These are phyloP conservation scores for Xylaria sp. DNA, from an alignment of 2,329 filamentous ascomycete genomes.

Conservation along the genomic window DNA sequence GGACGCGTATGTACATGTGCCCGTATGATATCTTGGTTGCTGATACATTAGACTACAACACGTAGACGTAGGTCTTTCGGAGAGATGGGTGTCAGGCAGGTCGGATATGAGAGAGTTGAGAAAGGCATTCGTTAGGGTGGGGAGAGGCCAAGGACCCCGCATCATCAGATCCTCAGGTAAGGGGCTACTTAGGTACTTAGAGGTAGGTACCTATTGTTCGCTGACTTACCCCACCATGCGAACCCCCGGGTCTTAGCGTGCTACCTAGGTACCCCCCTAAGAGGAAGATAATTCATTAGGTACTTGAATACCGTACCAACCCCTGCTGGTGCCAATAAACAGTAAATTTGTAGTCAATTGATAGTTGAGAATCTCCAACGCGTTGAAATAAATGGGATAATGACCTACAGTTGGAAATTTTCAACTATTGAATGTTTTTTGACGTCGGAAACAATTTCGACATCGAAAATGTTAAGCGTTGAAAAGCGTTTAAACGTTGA, in stretches of 20 bases:
- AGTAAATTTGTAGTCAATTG: not conserved
- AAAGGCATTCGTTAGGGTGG: not conserved
- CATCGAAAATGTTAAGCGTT: not conserved
- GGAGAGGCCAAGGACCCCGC: slow-evolving; percentile 20
- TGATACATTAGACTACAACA: slow-evolving; percentile 8
- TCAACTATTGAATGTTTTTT: too few relatives aligned
- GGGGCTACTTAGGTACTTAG: slow-evolving; percentile 3
- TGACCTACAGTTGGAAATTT: too few relatives aligned
- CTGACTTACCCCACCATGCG: too few relatives aligned
- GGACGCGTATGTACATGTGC: slow-evolving; percentile 14
- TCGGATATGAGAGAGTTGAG: not conserved
- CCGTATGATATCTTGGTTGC: slow-evolving; percentile 19
- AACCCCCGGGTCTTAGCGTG: too few relatives aligned
- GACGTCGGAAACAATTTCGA: not conserved
- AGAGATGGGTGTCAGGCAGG: not conserved
- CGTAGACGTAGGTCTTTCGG: not conserved
- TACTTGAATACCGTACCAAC: not conserved
- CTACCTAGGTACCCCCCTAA: too few relatives aligned
- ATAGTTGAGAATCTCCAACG: not conserved
- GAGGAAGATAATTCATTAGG: too few relatives aligned
- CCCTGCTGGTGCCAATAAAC: not conserved
- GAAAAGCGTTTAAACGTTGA: not conserved
- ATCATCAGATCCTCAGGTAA: not conserved
- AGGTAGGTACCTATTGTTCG: too few relatives aligned
- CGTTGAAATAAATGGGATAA: not conserved